These are phyloP conservation scores for Fusarium multiceps DNA, from an alignment of 2,329 filamentous ascomycete genomes.

Conservation along the genomic window DNA sequence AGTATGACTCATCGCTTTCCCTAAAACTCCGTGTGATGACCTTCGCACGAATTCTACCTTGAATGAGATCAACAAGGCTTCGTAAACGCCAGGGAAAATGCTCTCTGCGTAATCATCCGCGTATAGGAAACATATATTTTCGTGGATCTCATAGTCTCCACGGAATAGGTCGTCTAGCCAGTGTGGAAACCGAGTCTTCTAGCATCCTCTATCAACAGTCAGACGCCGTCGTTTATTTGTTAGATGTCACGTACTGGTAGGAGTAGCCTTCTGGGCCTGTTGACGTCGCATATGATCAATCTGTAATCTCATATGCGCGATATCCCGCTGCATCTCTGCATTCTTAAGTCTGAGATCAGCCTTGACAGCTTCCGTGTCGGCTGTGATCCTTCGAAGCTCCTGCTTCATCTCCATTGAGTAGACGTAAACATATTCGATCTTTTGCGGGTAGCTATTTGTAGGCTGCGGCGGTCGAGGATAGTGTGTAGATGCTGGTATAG, in stretches of 20 bases:
- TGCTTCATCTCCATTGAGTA: not conserved
- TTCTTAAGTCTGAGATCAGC: not conserved
- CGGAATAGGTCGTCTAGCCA: too few relatives aligned
- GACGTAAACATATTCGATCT: not conserved
- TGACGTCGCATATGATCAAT: not conserved
- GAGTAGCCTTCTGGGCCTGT: fast-evolving
- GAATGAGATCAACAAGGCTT: fast-evolving
- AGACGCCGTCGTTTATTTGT: too few relatives aligned
- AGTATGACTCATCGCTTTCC: not conserved
- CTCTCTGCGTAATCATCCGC: not conserved
- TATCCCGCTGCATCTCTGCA: not conserved
- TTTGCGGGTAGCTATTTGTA: not conserved
- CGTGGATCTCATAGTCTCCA: not conserved
- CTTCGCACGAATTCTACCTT: fast-evolving
- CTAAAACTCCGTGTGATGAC: not conserved
- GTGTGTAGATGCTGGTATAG: too few relatives aligned
- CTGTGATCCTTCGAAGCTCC: not conserved
- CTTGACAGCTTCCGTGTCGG: not conserved
- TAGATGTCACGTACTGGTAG: not conserved
- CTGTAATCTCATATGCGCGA: not conserved
- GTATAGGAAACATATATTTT: not conserved
- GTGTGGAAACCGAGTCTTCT: not conserved
- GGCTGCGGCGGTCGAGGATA: not conserved
- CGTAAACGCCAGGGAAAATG: not conserved
- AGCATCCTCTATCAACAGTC: not conserved